Evolutionary conservation across 2,329 filamentous ascomycete genomes (phyloP).

Genomic region (Botrytis deweyae): DNA sequence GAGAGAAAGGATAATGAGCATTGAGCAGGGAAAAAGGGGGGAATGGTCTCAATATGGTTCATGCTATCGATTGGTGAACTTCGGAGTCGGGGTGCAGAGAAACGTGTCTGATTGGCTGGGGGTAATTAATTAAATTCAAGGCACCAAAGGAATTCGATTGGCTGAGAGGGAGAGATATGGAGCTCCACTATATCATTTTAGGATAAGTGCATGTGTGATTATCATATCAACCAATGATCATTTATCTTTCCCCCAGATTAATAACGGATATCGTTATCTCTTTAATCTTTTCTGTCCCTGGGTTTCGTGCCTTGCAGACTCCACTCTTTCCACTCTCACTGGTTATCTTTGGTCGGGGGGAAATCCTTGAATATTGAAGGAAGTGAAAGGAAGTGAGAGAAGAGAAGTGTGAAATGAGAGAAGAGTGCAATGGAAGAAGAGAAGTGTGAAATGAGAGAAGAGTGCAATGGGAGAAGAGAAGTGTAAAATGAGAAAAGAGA

Average conservation of each 20-base stretch:
- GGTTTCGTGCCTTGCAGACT: background rate
- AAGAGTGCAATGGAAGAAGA: too few relatives aligned
- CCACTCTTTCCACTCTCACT: background rate
- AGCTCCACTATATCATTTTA: rapidly evolving
- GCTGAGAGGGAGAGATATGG: background rate
- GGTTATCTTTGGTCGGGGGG: background rate
- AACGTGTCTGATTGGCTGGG: too few relatives aligned
- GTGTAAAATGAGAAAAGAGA: too few relatives aligned
- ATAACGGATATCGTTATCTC: background rate
- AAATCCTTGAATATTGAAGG: background rate
- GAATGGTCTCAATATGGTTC: background rate
- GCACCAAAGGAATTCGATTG: background rate
- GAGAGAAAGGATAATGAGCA: background rate
- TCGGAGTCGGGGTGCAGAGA: background rate
- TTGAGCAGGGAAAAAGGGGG: background rate
- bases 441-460: background rate
- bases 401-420: too few relatives aligned
- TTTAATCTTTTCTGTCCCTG: background rate
- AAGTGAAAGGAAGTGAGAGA: background rate
- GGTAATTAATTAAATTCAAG: background rate
- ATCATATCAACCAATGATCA: background rate
- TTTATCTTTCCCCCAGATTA: background rate
- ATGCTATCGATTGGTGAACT: slow-evolving; percentile 2
- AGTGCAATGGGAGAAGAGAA: background rate
- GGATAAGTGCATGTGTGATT: background rate